Base-by-base conservation (phyloP, 805 yeast genomes). In the Metschnikowia shivogae region DNA sequence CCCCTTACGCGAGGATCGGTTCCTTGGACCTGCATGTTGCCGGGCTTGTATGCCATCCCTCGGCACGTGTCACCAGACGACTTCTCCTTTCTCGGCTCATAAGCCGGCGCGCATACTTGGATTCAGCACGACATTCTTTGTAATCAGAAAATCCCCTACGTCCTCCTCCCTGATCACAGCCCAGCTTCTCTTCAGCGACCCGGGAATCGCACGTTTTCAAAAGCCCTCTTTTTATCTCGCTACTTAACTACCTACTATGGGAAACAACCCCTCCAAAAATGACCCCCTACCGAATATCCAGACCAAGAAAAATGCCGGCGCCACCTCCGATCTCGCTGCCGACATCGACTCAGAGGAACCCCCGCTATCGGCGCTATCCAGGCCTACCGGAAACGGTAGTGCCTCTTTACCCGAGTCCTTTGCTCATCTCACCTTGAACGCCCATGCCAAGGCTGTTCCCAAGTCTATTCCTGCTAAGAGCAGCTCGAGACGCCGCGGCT, bases 241-340 rank as follows among this genome's bases (percentile, higher is more conserved):
- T 37, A 37, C 32, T 11, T 20, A 39, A 31, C 35, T 24, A 30
- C n/a, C 42, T 39, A 43, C 41, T 40, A 79, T 79, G 84, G 84
- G 85, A 68, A 79, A 78, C 68, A 78, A 78, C 82, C 84, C 84
- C 72, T 78, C 84, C 48, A 70, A 69, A 60, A 63, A 69, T 67
- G 76, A 71, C 44, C 70, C 73, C 59, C 73, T 67, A 65, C 73
- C 75, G 74, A 68, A 60, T 53, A 58, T 59, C 59, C 66, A 68
- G 48, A 56, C 68, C 54, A 48, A 39, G 42, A 52, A 41, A 62
- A 55, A 53, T 55, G 49, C 53, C 56, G 53, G 61, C 49, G 43
- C 61, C 37, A 55, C 59, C 39, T 41, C 62, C 39, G 56, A 52
- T 39, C 51, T 55, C 38, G 43, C 57, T 39, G 56, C 65, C 42